Base-by-base conservation (phyloP, 176 grass and related monocot genomes). In the Oryza coarctata region DNA sequence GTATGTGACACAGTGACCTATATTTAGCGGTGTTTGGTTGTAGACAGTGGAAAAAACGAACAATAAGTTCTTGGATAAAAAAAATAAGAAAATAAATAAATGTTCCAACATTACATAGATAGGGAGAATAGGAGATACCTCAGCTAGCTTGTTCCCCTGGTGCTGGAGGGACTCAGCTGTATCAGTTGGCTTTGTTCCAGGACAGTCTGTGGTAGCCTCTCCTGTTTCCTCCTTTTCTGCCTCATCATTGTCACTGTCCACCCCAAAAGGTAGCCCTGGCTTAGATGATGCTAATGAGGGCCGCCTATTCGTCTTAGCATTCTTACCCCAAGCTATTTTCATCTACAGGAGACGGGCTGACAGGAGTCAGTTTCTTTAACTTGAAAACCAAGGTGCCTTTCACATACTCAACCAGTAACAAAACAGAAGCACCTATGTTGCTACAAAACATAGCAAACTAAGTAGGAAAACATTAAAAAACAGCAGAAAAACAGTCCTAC, bases 111-210 rank as follows among this genome's bases (percentile, higher is more conserved):
- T 41, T 1, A 27, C 31, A 60, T 10, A 58, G 1, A 29, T 60
- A 38, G 5, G 20, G 12, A 55, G 3, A 27, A 26, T 29, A 7
- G 20, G 8, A 90, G 74, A 32, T 80, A 96, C 93, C 93, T 96
- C 93, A 1, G 93, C 93, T 23, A 96, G 73, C 43, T 74, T 91
- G 74, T 92, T 39, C 68, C 93, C 93, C 55, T 89, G 82, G 22
- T 55, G 50, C 25, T 86, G 83, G 63, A 93, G 88, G 18, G 68
- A 90, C 13, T 86, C 72, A n/a, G 47, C 43, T 0, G 75, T 74
- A 66, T 75, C 75, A 88, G 12, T 1, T 18, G 62, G 60, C 30
- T 62, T 79, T 14, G 47, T 68, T 74, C 33, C 61, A 88, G 68
- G 65, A 43, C 6, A 61, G 35, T 68, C 27, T 33, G 68, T 29